Evolutionary conservation across 75 land plant genomes (phyloP).

Genomic region (Picea sitchensis): DNA sequence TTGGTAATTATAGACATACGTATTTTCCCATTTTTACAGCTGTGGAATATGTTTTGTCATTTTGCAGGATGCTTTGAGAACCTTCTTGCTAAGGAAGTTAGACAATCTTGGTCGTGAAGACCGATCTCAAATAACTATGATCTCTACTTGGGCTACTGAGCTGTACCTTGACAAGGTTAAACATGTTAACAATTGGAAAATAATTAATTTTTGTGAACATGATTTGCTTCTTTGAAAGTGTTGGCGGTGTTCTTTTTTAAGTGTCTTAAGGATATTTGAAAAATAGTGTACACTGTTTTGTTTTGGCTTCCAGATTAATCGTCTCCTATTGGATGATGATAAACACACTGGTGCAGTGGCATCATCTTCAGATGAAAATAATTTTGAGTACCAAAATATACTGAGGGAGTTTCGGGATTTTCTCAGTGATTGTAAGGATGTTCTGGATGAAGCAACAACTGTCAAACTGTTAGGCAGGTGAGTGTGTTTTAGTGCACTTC

Average conservation of each 20-base stretch:
- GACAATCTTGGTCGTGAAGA: slow-evolving; percentile 88
- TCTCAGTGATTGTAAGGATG: slow-evolving; percentile 94
- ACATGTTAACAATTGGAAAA: not conserved
- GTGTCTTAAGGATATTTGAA: not conserved
- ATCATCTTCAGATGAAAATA: slow-evolving; percentile 18
- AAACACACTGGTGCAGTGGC: slow-evolving; percentile 12
- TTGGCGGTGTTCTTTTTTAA: not conserved
- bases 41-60: not conserved
- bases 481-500: not conserved
- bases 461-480: slow-evolving; percentile 88
- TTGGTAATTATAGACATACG: not conserved
- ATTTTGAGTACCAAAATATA: slow-evolving; percentile 65
- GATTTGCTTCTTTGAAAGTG: not conserved
- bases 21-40: not conserved
- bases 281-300: not conserved
- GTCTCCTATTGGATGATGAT: slow-evolving; percentile 65
- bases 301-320: slow-evolving; percentile 57
- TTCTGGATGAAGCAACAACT: slow-evolving; percentile 93
- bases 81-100: slow-evolving; percentile 77
- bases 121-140: slow-evolving; percentile 95
- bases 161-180: slow-evolving; percentile 95
- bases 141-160: slow-evolving; percentile 95
- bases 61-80: slow-evolving; percentile 87
- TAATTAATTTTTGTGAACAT: slow-evolving; percentile 2
- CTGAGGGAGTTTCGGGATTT: slow-evolving; percentile 86